Evolutionary conservation across 2,329 filamentous ascomycete genomes (phyloP).

Genomic region (Sporothrix globosa): DNA sequence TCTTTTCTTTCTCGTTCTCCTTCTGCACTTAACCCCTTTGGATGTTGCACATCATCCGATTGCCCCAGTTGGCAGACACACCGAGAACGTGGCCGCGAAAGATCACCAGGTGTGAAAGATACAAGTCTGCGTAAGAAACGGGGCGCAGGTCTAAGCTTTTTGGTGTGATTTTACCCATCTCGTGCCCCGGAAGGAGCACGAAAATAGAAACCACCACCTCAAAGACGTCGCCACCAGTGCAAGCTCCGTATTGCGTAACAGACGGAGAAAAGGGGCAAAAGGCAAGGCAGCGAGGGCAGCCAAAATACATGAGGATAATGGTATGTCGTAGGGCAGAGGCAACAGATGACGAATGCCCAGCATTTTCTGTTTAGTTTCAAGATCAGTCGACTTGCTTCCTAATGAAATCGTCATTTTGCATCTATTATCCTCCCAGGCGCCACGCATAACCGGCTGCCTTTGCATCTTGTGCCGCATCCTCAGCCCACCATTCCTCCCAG

Average conservation of each 20-base stretch:
- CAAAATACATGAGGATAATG: neutral
- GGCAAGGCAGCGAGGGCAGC: neutral
- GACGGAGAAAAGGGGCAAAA: slow-evolving; percentile 14
- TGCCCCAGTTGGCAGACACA: too few species aligned
- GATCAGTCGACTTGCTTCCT: neutral
- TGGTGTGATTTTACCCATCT: neutral
- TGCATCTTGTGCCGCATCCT: slow-evolving; percentile 14
- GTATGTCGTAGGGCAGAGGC: neutral
- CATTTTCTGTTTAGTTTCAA: neutral
- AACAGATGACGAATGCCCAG: neutral
- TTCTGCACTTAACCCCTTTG: neutral
- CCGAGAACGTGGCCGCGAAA: too few species aligned
- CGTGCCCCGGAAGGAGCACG: neutral
- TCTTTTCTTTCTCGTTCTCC: neutral
- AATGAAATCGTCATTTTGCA: neutral
- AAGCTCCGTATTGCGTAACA: neutral
- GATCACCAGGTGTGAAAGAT: too few species aligned
- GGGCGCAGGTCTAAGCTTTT: too few species aligned
- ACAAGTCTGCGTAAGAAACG: too few species aligned
- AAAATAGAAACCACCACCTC: neutral
- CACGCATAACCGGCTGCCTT: slow-evolving; percentile 1
- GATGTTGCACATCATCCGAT: neutral
- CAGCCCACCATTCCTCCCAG: neutral
- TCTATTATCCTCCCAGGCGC: neutral
- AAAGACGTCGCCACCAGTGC: neutral